Conservation (phyloP, 2,329 filamentous ascomycete species). For the Botrytis aclada region DNA sequence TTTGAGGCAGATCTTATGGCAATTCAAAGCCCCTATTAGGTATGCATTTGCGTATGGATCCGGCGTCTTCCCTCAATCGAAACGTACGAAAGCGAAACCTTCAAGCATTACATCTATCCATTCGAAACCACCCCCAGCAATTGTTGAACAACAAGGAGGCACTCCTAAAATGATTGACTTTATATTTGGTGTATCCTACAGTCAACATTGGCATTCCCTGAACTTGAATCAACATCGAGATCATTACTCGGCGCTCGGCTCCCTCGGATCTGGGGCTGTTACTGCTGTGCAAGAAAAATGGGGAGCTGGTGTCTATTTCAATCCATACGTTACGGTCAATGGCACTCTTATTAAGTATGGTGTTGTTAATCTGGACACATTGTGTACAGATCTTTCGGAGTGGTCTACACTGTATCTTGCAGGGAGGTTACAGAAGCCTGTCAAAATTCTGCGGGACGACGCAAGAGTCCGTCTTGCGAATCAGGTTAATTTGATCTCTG, state of each 20-base stretch:
- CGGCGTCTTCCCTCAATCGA: conserved; percentile 83
- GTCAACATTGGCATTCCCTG: conserved; percentile 94
- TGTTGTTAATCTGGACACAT: conserved; percentile 88
- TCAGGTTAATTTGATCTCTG: conserved; percentile 91
- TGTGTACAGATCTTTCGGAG: conserved; percentile 79
- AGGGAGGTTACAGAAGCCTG: conserved; percentile 91
- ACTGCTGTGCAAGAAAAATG: conserved; percentile 81
- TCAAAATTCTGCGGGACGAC: conserved; percentile 95
- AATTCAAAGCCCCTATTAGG: conserved; percentile 88
- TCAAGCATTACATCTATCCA: conserved; percentile 65
- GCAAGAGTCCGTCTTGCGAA: conserved; percentile 89
- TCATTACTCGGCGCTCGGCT: conserved; percentile 86
- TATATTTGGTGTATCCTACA: conserved; percentile 91
- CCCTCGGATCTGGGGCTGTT: conserved; percentile 79
- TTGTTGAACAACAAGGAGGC: conserved; percentile 81
- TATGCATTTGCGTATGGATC: conserved; percentile 98
- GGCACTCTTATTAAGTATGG: conserved; percentile 97
- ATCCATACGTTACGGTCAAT: conserved; percentile 91
- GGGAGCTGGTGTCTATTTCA: conserved; percentile 96
- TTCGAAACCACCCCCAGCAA: conserved; percentile 74
- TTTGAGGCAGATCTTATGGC: conserved; percentile 80
- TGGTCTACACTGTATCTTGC: conserved; percentile 98
- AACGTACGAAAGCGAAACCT: conserved; percentile 46
- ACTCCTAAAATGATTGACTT: conserved; percentile 98
- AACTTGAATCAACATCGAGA: conserved; percentile 85